Conservation (phyloP, 106 monocot species). For the Agapanthus africanus region DNA sequence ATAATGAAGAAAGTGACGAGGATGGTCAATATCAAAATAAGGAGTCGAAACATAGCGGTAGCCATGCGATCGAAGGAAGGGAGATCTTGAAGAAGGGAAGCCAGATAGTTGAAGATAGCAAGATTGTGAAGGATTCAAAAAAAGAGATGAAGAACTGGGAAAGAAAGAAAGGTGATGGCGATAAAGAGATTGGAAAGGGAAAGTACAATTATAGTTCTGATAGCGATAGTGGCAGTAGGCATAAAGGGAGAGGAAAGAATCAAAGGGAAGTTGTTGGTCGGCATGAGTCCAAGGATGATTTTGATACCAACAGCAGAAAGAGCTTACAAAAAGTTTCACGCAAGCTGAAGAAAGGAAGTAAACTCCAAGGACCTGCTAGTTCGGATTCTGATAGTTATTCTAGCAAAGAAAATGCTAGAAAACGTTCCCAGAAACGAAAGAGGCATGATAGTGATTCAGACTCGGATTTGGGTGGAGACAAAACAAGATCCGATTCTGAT, state of each 20-base stretch:
- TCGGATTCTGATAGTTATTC: slow-evolving; percentile 36
- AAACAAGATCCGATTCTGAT: no score
- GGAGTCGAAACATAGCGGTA: slow-evolving; percentile 3
- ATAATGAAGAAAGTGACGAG: slow-evolving; percentile 32
- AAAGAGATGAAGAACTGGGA: slow-evolving; percentile 17
- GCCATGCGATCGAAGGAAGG: slow-evolving; percentile 3
- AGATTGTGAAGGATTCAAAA: neutral
- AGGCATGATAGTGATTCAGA: slow-evolving; percentile 33
- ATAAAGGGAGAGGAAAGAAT: slow-evolving; percentile 9
- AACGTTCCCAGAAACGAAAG: slow-evolving; percentile 15
- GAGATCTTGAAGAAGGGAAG: slow-evolving; percentile 10
- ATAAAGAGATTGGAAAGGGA: slow-evolving; percentile 10
- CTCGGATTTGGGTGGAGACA: slow-evolving; percentile 21
- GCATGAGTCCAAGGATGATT: slow-evolving; percentile 22
- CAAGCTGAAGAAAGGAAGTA: neutral
- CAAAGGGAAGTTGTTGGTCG: slow-evolving; percentile 1
- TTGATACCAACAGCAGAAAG: slow-evolving; percentile 2
- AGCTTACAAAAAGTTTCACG: neutral
- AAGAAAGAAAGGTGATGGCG: slow-evolving; percentile 7
- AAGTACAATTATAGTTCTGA: slow-evolving; percentile 31
- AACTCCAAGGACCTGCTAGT: slow-evolving; percentile 9
- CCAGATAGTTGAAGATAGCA: slow-evolving; percentile 3
- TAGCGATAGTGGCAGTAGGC: slow-evolving; percentile 9
- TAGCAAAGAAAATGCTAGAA: slow-evolving; percentile 12
- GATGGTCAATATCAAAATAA: slow-evolving; percentile 17